Percentiles rank a stretch among this genome's conserved stretches.
These are phyloP conservation scores for Malus fusca DNA, from an alignment of 306 rosid genomes.

Conservation along the genomic window DNA sequence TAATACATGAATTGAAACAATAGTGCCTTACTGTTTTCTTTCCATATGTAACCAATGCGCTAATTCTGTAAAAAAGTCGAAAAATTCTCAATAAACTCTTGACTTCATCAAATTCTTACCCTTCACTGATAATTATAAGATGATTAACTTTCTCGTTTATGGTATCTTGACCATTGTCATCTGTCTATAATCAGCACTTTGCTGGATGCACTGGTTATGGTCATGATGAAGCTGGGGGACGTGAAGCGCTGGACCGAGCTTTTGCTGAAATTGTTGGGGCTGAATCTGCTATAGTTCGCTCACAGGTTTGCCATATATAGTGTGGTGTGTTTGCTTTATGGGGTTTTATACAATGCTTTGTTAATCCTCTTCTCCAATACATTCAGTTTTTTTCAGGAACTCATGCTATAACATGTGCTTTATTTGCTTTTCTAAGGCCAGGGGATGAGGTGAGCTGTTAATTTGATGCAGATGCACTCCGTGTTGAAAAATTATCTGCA, in stretches of 20 bases:
- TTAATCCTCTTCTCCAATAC: constrained; percentile 15
- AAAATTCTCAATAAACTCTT: neutral
- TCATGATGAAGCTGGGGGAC: constrained; percentile 97
- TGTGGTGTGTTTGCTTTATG: neutral
- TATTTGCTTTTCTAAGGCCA: constrained; percentile 76
- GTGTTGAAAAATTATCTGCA: constrained; percentile 1
- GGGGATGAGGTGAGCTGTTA: constrained; percentile 78
- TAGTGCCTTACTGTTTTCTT: neutral
- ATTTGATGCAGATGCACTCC: constrained; percentile 9
- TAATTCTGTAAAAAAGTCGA: neutral
- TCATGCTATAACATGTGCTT: constrained; percentile 88
- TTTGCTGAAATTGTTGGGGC: constrained; percentile 93
- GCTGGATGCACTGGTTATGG: constrained; percentile 95
- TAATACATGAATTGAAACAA: neutral
- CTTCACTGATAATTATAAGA: neutral
- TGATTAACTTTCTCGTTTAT: neutral
- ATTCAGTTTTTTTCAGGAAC: constrained; percentile 97
- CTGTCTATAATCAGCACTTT: constrained; percentile 55
- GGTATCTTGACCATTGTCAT: constrained; percentile 3
- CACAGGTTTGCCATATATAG: constrained; percentile 49
- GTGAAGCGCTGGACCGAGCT: constrained; percentile 83
- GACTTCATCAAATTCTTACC: neutral
- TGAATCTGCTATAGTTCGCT: constrained; percentile 85
- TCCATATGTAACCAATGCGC: neutral
- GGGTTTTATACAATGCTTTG: neutral